phyloP scores from a whole-genome alignment of 2,329 filamentous ascomycete species.

The Calonectria hawksworthii region DNA sequence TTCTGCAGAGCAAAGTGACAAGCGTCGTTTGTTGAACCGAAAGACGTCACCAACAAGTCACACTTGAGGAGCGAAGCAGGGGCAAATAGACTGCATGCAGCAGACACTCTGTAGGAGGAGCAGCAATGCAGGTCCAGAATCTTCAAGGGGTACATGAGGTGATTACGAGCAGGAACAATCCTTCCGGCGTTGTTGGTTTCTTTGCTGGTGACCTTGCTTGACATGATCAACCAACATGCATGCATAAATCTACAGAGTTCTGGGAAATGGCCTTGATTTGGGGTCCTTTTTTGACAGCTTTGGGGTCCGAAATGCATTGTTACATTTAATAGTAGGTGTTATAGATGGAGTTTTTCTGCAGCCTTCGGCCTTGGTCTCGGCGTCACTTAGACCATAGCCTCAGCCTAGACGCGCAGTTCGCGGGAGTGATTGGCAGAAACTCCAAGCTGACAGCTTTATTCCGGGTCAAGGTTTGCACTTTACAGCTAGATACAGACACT shows the following conservation, averaged over 20 bases:
- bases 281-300: neutral
- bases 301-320: neutral
- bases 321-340: neutral
- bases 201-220: no score
- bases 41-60: neutral
- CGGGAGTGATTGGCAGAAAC: neutral
- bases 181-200: neutral
- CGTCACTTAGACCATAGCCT: slow-evolving; percentile 1
- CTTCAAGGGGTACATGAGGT: neutral
- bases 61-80: neutral
- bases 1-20: neutral
- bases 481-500: neutral
- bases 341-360: neutral
- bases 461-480: neutral
- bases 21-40: neutral
- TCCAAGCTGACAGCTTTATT: neutral
- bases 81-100: neutral
- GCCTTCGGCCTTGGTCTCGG: neutral
- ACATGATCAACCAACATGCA: neutral
- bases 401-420: neutral
- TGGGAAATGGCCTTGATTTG: neutral
- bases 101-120: neutral
- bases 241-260: neutral
- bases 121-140: neutral
- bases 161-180: neutral